Evolutionary conservation across 371 early-diverging fungal genomes (phyloP).

Genomic region (Thermomucor indicae-seudaticae): DNA sequence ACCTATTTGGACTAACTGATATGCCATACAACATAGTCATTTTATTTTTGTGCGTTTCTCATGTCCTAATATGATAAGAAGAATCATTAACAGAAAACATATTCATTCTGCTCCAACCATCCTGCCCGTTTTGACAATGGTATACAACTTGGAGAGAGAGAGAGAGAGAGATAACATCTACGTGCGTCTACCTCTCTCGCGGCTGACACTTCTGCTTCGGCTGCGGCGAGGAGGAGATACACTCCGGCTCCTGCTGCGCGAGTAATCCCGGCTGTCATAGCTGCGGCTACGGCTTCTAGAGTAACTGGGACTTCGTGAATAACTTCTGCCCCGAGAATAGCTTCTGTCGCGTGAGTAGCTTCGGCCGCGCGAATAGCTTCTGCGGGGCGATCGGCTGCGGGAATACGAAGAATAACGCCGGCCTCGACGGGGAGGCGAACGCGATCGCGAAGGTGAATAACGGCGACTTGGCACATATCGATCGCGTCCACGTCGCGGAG

Average conservation of each 20-base stretch:
- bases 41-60: no score
- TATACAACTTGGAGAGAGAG: no score
- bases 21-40: no score
- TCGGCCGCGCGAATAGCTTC: slow-evolving; percentile 28
- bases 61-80: no score
- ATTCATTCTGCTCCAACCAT: no score
- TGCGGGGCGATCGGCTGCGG: slow-evolving; percentile 28
- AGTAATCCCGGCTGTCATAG: slow-evolving; percentile 10
- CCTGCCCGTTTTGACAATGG: no score
- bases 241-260: slow-evolving; percentile 22
- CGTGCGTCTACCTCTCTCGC: slow-evolving; percentile 18
- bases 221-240: slow-evolving; percentile 14
- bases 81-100: no score
- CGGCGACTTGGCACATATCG: slow-evolving; percentile 12
- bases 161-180: no score
- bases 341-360: slow-evolving; percentile 38
- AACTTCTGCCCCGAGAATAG: slow-evolving; percentile 22
- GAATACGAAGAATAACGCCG: slow-evolving; percentile 18
- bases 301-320: slow-evolving; percentile 13
- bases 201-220: slow-evolving; percentile 14
- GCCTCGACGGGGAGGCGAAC: slow-evolving; percentile 24
- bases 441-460: slow-evolving; percentile 29
- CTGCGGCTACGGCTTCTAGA: slow-evolving; percentile 23
- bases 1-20: slow-evolving; percentile 50
- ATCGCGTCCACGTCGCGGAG: slow-evolving; percentile 6